Base-by-base conservation (phyloP, 768 basidiomycete genomes). In the Panaeolus papilionaceus region DNA sequence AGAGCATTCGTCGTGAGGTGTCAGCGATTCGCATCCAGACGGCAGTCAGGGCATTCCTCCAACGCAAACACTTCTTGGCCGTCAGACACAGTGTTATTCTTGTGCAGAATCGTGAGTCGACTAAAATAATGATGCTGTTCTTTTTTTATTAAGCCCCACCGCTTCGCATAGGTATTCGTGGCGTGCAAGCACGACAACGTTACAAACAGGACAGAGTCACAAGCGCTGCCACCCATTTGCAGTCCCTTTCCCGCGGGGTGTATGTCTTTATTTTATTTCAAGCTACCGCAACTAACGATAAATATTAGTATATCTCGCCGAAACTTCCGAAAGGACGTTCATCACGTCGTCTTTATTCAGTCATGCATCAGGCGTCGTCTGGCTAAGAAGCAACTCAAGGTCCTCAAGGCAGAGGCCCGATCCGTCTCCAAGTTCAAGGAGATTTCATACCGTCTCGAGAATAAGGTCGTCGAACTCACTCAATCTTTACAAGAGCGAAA, bases 391-490 rank as follows among this genome's bases (percentile, higher is more conserved):
- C 89, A 98, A 75, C 88, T 99, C 70, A 93, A 92, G 73, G 82
- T 81, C 10, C 88, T 99, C 70, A 91, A 87, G 75, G 87, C 91
- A 8, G 98, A 99, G 79, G 98, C 98, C 6, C 94, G 96, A 63
- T 99, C 98, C 1, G 96, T 96, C 37, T 93, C 94, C 71, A 98
- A 96, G 76, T 98, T 97, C 89, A 98, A 98, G 82, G 96, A 98
- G 80, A 98, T 97, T 71, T 98, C 97, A 0, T 99, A 99, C 76
- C 90, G 89, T 72, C 85, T 99, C 66, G 98, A 99, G 82, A 99
- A 99, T 85, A 99, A 99, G 81, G 98, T 99, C 51, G 95, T 99
- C 67, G 97, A 99, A 76, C 91, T 99, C 69, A 99, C 98, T 0
- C 98, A 99, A 77, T 89, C 82, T 16, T 86, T 99, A 12, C 98